Percentiles rank a stretch among this genome's conserved stretches.
phyloP scores from a whole-genome alignment of 768 basidiomycete genomes.

The Collybia nuda region DNA sequence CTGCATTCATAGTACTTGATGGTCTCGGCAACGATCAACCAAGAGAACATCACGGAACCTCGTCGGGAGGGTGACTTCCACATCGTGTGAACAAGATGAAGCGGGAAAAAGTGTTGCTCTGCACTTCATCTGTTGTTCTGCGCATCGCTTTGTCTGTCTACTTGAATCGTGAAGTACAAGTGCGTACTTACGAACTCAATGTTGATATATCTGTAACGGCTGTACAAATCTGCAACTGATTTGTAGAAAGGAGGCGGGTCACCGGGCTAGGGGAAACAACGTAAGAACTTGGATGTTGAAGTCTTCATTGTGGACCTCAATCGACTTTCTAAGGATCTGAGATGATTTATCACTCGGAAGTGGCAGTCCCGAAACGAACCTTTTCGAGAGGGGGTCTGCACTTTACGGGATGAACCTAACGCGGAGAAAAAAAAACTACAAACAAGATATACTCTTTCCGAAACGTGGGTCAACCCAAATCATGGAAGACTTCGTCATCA shows the following conservation, averaged over 20 bases:
- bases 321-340: constrained; percentile 3
- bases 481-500: background rate
- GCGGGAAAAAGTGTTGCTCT: constrained; percentile 7
- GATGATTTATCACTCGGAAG: constrained; percentile 10
- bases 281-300: constrained; percentile 11
- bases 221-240: constrained; percentile 13
- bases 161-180: constrained; percentile 1
- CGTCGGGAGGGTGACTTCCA: constrained; percentile 8
- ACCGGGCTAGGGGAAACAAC: constrained; percentile 8
- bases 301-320: constrained; percentile 3
- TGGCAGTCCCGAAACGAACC: constrained; percentile 8
- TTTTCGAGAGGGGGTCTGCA: too few species aligned
- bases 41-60: constrained; percentile 8
- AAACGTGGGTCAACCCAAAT: background rate
- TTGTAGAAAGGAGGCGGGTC: constrained; percentile 8
- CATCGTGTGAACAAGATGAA: constrained; percentile 11
- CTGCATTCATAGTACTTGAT: constrained; percentile 5
- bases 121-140: constrained; percentile 8
- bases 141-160: too few species aligned
- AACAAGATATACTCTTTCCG: background rate
- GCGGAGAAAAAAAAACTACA: too few species aligned
- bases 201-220: constrained; percentile 10
- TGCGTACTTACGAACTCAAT: constrained; percentile 12
- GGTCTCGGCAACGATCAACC: constrained; percentile 8
- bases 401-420: too few species aligned